Evolutionary conservation across 805 yeast species (phyloP).

Genomic region (Candida hungchunana): DNA sequence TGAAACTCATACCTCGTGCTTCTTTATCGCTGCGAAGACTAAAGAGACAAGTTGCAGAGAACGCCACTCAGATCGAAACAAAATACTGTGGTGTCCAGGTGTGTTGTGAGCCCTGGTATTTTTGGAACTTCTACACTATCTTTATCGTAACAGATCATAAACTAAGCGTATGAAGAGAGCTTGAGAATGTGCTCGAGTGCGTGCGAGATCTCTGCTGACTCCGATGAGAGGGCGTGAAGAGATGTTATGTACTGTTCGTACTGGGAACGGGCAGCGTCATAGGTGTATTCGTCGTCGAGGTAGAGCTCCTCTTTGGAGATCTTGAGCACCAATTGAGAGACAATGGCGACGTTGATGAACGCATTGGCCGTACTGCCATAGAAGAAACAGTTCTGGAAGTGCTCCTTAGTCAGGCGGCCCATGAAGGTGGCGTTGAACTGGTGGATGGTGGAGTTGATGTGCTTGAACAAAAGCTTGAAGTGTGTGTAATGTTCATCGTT

Average conservation of each 20-base stretch:
- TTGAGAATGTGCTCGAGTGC: constrained; percentile 10
- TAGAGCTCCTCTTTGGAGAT: constrained; percentile 15
- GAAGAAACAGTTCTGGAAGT: constrained; percentile 17
- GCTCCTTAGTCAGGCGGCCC: constrained; percentile 17
- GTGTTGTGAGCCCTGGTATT: not conserved
- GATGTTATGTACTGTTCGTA: constrained; percentile 6
- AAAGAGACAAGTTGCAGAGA: not conserved
- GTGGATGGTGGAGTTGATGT: constrained; percentile 12
- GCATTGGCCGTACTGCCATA: constrained; percentile 11
- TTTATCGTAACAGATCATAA: not conserved
- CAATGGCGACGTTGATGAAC: constrained; percentile 23
- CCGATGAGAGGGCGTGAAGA: constrained; percentile 3
- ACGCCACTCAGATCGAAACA: not conserved
- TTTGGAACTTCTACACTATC: not conserved
- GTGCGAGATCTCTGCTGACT: constrained; percentile 2
- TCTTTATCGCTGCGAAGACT: too few species aligned
- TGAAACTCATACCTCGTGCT: too few species aligned
- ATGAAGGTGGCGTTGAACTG: constrained; percentile 20
- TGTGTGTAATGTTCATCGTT: constrained; percentile 10
- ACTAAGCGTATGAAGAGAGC: constrained; percentile 5
- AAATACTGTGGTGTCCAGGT: constrained; percentile 7
- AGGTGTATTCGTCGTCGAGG: constrained; percentile 18
- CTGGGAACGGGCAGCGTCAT: constrained; percentile 1
- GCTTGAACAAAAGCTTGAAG: constrained; percentile 18
- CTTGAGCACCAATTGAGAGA: constrained; percentile 18